Base-by-base conservation (phyloP, 2,329 filamentous ascomycete species). In the Rhynchosporium graminicola region DNA sequence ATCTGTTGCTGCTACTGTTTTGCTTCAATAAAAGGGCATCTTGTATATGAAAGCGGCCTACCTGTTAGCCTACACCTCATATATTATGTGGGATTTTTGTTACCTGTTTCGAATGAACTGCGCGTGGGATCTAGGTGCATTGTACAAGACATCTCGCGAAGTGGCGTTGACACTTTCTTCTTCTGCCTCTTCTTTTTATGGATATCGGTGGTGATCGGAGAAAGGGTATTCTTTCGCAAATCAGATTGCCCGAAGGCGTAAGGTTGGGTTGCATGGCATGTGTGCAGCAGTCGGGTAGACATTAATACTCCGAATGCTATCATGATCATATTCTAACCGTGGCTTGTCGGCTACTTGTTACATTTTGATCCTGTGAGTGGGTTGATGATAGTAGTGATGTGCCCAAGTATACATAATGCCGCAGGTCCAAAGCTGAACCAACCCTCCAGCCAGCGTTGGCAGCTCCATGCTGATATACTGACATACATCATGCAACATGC, bases 11-110 rank as follows among this genome's bases (percentile, higher is more conserved):
- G 60, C 20, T 20, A 20, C 20, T 20, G 20, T 20, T 69, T 65
- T 54, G 63, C 63, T 63, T 61, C 51, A 57, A 47, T 20, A 20
- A 40, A 47, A 13, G 48, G 60, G 66, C 65, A 65, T 72, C 70
- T 72, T 72, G 70, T 71, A 72, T 72, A 72, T 67, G 67, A 63
- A 63, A 64, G 47, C 59, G 52, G 65, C 61, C 63, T 64, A 33
- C 50, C 55, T 69, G 67, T 70, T 70, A 69, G 67, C 67, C 65
- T 69, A 67, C 46, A 65, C 67, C 56, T 66, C 60, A 64, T 67
- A 63, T 60, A 57, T 67, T 57, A 66, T 65, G 67, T 69, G 63
- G 52, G 60, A 63, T 54, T 59, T 59, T 60, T 20, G 46, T 63
- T 52, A 59, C 47, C 66, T 63, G 59, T 68, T 63, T 20, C 20